A percentile compares a stretch with the other conserved stretches of the same genome.
Conservation (phyloP, 78 protist species). For the Mastigamoeba balamuthi region DNA sequence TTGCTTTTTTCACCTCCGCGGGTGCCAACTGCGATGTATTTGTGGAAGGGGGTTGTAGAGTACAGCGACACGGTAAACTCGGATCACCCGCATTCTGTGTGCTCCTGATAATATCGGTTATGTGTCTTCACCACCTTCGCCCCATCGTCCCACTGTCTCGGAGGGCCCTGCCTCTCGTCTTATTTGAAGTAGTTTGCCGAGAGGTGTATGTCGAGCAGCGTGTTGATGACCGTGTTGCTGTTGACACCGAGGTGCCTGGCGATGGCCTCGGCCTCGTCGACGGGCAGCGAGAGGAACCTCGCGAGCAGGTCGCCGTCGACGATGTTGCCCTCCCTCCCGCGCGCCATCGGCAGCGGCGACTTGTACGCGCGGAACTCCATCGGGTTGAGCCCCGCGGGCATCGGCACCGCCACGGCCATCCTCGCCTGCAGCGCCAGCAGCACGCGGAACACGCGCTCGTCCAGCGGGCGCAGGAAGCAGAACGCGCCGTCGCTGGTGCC, state of each 20-base stretch:
- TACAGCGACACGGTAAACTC: too few species aligned
- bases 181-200: neutral
- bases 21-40: too few species aligned
- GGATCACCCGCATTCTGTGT: too few species aligned
- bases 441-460: neutral
- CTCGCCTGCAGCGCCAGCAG: neutral
- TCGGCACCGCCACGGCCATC: neutral
- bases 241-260: neutral
- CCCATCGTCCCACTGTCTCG: too few species aligned
- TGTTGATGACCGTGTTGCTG: neutral
- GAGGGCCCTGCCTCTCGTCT: too few species aligned
- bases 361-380: neutral
- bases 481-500: constrained; percentile 9
- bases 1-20: too few species aligned
- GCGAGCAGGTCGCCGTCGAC: neutral
- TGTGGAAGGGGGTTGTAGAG: too few species aligned
- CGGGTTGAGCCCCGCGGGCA: constrained; percentile 4
- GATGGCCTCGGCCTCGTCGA: neutral
- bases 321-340: neutral
- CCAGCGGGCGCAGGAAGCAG: neutral
- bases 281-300: neutral
- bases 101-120: too few species aligned
- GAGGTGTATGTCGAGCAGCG: neutral
- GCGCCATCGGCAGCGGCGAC: neutral
- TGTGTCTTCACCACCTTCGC: too few species aligned